A percentile compares a stretch with the other conserved stretches of the same genome.
Conservation (phyloP, 2,329 filamentous ascomycete genomes). For the Venturia carpophila region DNA sequence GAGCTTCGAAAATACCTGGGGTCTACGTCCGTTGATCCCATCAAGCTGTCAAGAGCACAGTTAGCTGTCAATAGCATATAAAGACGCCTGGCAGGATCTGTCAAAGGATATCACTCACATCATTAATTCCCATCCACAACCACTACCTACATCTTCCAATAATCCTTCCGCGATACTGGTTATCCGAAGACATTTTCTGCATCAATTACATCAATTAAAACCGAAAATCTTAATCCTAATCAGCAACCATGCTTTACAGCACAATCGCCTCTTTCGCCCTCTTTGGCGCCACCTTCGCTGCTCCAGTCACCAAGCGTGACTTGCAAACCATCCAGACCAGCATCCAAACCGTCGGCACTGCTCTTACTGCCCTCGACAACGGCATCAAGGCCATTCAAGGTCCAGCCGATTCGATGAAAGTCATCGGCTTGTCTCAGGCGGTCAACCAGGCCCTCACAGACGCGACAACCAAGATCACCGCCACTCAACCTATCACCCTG, state of each 20-base stretch:
- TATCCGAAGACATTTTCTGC: not conserved
- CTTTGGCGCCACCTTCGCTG: slow-evolving; percentile 7
- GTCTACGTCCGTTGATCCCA: not conserved
- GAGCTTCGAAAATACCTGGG: not conserved
- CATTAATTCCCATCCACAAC: not conserved
- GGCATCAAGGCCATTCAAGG: slow-evolving; percentile 7
- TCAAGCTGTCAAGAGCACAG: not conserved
- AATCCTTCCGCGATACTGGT: not conserved
- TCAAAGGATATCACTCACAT: not conserved
- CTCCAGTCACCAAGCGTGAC: slow-evolving; percentile 11
- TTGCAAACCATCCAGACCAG: slow-evolving; percentile 1
- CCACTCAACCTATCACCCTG: not conserved
- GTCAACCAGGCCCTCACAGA: slow-evolving; percentile 13
- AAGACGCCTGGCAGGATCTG: not conserved
- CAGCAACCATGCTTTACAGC: slow-evolving; percentile 10
- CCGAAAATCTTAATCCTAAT: not conserved
- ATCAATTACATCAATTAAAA: not conserved
- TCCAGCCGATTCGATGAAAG: slow-evolving; percentile 3
- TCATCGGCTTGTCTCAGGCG: slow-evolving; percentile 3
- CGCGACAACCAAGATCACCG: slow-evolving; percentile 9
- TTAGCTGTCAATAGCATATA: not conserved
- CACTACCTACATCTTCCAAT: not conserved
- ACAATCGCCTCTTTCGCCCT: slow-evolving; percentile 12
- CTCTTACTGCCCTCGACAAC: slow-evolving; percentile 1
- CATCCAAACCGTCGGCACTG: not conserved